Conservation (phyloP, 352 stramenopile species). For the Phytophthora lateralis region DNA sequence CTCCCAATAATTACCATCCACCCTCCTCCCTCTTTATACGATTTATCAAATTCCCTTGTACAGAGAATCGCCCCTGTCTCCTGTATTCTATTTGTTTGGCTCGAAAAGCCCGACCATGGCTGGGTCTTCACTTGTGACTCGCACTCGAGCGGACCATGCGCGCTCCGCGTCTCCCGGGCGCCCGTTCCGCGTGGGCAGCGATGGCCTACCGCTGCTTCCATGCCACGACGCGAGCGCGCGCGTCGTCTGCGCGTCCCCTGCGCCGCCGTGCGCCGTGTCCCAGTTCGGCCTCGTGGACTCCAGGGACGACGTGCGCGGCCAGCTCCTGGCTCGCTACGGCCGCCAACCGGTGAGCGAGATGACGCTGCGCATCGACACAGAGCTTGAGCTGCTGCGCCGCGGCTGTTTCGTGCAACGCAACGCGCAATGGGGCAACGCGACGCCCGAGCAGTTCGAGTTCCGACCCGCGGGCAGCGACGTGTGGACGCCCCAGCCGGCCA, state of each 20-base stretch:
- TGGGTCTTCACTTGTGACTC: conserved; percentile 38
- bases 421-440: conserved; percentile 57
- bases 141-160: conserved; percentile 28
- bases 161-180: conserved; percentile 12
- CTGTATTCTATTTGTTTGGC: conserved; percentile 14
- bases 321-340: conserved; percentile 25
- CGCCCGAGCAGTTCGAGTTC: conserved; percentile 58
- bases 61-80: conserved; percentile 11
- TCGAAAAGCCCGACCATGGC: conserved; percentile 26
- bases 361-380: conserved; percentile 78
- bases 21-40: conserved; percentile 7
- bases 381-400: conserved; percentile 73
- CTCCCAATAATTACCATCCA: background rate
- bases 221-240: conserved; percentile 26
- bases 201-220: conserved; percentile 40
- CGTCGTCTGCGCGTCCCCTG: conserved; percentile 4
- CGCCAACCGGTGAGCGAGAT: conserved; percentile 49
- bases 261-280: conserved; percentile 12
- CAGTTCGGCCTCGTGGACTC: conserved; percentile 36
- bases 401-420: conserved; percentile 82
- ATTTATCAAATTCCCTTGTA: conserved; percentile 8
- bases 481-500: conserved; percentile 52
- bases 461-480: conserved; percentile 17
- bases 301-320: conserved; percentile 40
- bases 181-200: conserved; percentile 31